Conservation (phyloP, 352 stramenopile species). For the Albugo laibachii region DNA sequence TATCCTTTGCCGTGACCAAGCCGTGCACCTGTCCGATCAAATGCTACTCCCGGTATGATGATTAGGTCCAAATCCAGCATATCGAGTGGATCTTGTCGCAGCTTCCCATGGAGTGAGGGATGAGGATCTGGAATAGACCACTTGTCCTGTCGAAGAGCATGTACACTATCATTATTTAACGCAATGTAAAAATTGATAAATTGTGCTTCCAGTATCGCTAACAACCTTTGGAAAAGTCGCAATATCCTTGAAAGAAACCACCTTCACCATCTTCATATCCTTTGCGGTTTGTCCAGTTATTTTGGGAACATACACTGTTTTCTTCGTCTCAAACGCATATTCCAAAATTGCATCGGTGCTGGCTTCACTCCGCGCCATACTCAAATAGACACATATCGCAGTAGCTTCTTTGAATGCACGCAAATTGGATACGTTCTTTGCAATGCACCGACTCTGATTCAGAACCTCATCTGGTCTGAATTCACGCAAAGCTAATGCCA, state of each 20-base stretch:
- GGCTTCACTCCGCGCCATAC: constrained; percentile 62
- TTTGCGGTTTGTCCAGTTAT: constrained; percentile 37
- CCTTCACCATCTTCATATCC: constrained; percentile 63
- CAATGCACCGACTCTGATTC: constrained; percentile 25
- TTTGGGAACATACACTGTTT: constrained; percentile 81
- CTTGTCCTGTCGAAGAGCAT: constrained; percentile 32
- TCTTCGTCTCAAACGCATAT: constrained; percentile 29
- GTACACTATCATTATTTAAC: background rate
- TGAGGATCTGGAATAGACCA: constrained; percentile 72
- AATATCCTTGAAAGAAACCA: constrained; percentile 42
- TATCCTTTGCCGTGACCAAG: constrained; percentile 78
- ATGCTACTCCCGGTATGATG: constrained; percentile 63
- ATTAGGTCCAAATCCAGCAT: constrained; percentile 49
- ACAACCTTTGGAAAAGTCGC: constrained; percentile 53
- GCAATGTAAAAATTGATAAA: background rate
- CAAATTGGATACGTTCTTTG: constrained; percentile 21
- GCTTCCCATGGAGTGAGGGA: constrained; percentile 4
- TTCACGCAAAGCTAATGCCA: constrained; percentile 21
- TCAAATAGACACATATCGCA: constrained; percentile 58
- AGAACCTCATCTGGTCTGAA: constrained; percentile 23
- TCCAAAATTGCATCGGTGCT: constrained; percentile 27
- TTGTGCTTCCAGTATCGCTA: background rate
- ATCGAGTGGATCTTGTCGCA: constrained; percentile 22
- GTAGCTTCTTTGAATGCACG: constrained; percentile 23
- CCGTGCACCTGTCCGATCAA: constrained; percentile 51